Conservation (phyloP, 352 stramenopile species). For the Pythium volutum region DNA sequence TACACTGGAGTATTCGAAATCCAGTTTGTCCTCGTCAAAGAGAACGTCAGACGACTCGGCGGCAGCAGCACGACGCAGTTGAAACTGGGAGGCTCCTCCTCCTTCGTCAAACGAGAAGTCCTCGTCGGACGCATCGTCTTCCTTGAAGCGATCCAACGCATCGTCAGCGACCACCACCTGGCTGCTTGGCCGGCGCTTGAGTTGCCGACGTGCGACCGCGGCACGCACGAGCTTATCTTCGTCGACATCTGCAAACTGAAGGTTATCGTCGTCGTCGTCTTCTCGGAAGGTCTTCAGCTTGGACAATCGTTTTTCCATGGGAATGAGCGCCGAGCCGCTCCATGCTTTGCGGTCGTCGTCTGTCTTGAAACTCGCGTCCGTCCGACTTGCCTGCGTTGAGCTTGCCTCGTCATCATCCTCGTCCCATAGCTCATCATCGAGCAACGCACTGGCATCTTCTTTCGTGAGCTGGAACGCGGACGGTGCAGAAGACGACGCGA, state of each 20-base stretch:
- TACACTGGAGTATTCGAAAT: conserved; percentile 74
- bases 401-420: conserved; percentile 55
- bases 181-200: conserved; percentile 19
- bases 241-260: conserved; percentile 72
- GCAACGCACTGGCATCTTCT: conserved; percentile 68
- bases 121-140: conserved; percentile 23
- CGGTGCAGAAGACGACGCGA: conserved; percentile 7
- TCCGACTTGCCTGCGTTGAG: conserved; percentile 3
- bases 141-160: conserved; percentile 26
- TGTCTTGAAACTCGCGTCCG: not conserved
- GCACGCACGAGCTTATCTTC: conserved; percentile 55
- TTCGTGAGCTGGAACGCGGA: conserved; percentile 65
- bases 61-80: conserved; percentile 18
- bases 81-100: conserved; percentile 18
- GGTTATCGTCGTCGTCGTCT: conserved; percentile 47
- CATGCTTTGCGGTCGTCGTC: conserved; percentile 32
- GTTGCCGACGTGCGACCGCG: conserved; percentile 15
- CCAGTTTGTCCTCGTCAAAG: conserved; percentile 82
- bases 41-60: conserved; percentile 52
- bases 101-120: conserved; percentile 20
- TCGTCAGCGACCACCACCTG: not conserved
- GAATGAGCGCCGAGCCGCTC: conserved; percentile 58
- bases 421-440: conserved; percentile 73
- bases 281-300: conserved; percentile 79
- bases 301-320: conserved; percentile 54